phyloP scores from a whole-genome alignment of 139 green algal species.

The Tetradesmus lagerheimii region DNA sequence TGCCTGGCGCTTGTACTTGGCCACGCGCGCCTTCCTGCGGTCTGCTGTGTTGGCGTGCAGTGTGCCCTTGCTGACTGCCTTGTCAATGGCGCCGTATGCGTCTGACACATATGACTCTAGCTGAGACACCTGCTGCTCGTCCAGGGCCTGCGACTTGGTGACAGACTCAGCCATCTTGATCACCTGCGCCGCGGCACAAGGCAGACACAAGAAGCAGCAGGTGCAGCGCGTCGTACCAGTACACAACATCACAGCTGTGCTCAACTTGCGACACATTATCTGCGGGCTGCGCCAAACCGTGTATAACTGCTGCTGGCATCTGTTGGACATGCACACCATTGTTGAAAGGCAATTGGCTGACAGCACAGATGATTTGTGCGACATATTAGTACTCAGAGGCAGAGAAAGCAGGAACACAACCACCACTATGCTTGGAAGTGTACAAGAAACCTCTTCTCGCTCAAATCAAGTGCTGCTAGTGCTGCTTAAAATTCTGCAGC shows the following conservation, averaged over 20 bases:
- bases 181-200: conserved; percentile 51
- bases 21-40: conserved; percentile 86
- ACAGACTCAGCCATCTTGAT: conserved; percentile 66
- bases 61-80: conserved; percentile 85
- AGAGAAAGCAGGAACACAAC: too few relatives aligned
- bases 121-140: conserved; percentile 29
- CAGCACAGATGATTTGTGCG: too few relatives aligned
- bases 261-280: background rate
- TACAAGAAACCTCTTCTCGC: too few relatives aligned
- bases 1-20: conserved; percentile 69
- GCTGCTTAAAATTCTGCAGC: too few relatives aligned
- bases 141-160: conserved; percentile 16
- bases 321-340: too few relatives aligned
- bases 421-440: too few relatives aligned
- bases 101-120: conserved; percentile 82
- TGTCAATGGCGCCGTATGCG: conserved; percentile 89
- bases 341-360: too few relatives aligned
- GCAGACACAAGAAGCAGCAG: background rate
- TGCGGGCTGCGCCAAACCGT: background rate
- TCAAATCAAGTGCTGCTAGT: too few relatives aligned
- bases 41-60: conserved; percentile 90
- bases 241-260: background rate
- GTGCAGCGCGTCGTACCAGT: background rate
- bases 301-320: too few relatives aligned
- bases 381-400: too few relatives aligned